Evolutionary conservation across 2,329 filamentous ascomycete genomes (phyloP), one percentile per base, ranked within the genome.

Genomic region (Botrytis fragariae): DNA sequence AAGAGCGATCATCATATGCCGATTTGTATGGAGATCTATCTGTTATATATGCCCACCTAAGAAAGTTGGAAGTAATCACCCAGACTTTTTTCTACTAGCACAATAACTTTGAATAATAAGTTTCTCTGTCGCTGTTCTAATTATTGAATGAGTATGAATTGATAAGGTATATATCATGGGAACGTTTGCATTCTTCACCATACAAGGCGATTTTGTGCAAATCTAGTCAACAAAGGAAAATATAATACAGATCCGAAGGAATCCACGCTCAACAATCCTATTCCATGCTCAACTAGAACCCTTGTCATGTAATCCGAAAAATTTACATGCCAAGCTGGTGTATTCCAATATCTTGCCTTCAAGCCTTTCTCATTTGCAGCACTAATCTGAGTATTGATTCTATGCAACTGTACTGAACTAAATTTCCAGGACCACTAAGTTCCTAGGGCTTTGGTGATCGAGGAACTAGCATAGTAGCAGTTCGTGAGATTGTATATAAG

Each of bases 181-280:
- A 12, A 61, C 37, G 22, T 6, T 32, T 61, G 18, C 18, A 5
- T 29, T 22, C 16, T 25, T 61, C 29, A 61, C 59, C 18, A 61
- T 39, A 9, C 29, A 20, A 61, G 59, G 20, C 32, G 29, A 61
- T 39, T 39, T 61, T 61, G 59, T 18, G 18, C 59, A 25, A 61
- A 61, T 61, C 32, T 61, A 61, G 59, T 61, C 59, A 61, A 61
- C 35, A 39, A 25, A 61, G 59, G 32, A 61, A 61, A 61, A 29
- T 39, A 61, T 14, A 61, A 61, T 12, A 61, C 59, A 35, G 59
- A 35, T 25, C 1, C 35, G 25, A 61, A 61, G 32, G 29, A 82
- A 80, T 86, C 84, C 25, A 82, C 82, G 77, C 83, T 85, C 67
- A 86, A 72, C 73, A 84, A 74, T 73, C 84, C 84, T 22, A 84